Evolutionary conservation across 208 protist species (phyloP).

Genomic region (Porcisia deanei): DNA sequence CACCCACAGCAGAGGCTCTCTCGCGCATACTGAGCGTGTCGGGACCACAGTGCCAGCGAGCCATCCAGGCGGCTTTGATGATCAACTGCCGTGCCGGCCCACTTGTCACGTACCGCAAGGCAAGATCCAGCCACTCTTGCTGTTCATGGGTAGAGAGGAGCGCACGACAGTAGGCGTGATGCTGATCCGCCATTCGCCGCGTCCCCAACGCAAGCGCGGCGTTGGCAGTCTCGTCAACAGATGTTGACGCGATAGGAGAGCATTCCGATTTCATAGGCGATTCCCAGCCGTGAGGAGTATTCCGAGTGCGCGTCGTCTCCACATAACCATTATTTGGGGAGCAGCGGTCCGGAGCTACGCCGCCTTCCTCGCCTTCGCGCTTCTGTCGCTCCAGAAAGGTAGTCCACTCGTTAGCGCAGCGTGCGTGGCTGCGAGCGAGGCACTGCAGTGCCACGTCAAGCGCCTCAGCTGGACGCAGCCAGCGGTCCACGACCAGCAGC

Average conservation of each 20-base stretch:
- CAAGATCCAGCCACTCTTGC: conserved; percentile 6
- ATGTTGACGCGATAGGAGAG: not conserved
- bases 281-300: not conserved
- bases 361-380: not conserved
- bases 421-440: conserved; percentile 21
- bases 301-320: not conserved
- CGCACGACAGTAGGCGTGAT: conserved; percentile 7
- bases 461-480: conserved; percentile 5
- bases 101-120: not conserved
- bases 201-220: not conserved
- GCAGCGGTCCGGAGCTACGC: not conserved
- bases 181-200: conserved; percentile 8
- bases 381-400: not conserved
- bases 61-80: not conserved
- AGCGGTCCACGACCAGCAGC: conserved; percentile 1
- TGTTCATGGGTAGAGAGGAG: conserved; percentile 11
- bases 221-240: not conserved
- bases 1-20: not conserved
- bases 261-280: not conserved
- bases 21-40: not conserved
- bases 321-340: not conserved
- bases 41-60: conserved; percentile 2
- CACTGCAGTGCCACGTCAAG: not conserved
- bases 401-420: conserved; percentile 14
- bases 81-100: conserved; percentile 20